These are phyloP conservation scores for Butyriboletus loyo DNA, from an alignment of 768 basidiomycete genomes.

Conservation along the genomic window DNA sequence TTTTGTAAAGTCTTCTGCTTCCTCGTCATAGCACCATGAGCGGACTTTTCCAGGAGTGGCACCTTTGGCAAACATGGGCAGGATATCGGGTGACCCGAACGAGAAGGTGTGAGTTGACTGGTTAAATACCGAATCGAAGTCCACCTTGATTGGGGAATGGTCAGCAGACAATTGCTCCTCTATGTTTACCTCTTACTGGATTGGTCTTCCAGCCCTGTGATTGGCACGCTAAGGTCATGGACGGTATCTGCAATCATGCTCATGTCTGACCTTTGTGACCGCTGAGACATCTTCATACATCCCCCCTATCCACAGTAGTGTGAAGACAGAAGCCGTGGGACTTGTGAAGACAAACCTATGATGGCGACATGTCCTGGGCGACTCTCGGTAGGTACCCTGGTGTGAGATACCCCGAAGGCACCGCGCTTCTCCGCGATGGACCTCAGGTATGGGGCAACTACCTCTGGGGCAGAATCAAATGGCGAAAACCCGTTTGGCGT, in stretches of 20 bases:
- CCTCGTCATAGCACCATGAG: constrained; percentile 73
- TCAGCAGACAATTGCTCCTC: not conserved
- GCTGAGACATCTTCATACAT: constrained; percentile 93
- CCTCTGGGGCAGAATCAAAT: constrained; percentile 48
- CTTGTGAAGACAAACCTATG: constrained; percentile 49
- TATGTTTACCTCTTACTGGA: constrained; percentile 45
- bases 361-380: constrained; percentile 87
- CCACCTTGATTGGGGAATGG: constrained; percentile 37
- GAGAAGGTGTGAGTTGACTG: constrained; percentile 74
- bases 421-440: constrained; percentile 64
- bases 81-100: constrained; percentile 85
- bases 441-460: constrained; percentile 73
- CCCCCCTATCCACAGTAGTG: constrained; percentile 47
- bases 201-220: constrained; percentile 81
- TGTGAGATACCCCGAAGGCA: constrained; percentile 83
- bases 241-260: not conserved
- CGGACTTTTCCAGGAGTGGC: constrained; percentile 66
- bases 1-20: constrained; percentile 85
- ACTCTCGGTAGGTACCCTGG: constrained; percentile 84
- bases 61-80: constrained; percentile 83
- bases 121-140: constrained; percentile 89
- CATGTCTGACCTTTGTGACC: constrained; percentile 64
- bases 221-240: not conserved
- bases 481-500: constrained; percentile 56
- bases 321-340: not conserved